A percentile compares a stretch with the other conserved stretches of the same genome.
phyloP scores from a whole-genome alignment of 805 yeast genomes.

The Ogataea trehaloabstinens region DNA sequence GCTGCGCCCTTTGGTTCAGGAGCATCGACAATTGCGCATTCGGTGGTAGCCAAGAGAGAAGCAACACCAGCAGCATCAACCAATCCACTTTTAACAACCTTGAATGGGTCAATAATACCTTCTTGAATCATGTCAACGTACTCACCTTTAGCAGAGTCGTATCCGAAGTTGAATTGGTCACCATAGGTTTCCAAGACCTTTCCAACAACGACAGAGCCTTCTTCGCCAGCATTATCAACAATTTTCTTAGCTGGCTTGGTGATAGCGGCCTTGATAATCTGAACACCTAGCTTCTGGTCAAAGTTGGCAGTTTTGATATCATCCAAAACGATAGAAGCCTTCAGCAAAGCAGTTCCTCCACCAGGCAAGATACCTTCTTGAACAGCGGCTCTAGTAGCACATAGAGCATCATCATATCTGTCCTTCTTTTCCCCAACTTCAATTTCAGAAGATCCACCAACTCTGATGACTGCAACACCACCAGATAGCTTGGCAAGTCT shows the following conservation, averaged over 20 bases:
- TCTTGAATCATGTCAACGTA: constrained; percentile 94
- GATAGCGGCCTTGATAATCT: constrained; percentile 88
- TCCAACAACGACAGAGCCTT: constrained; percentile 95
- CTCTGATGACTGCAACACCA: constrained; percentile 97
- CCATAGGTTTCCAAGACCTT: constrained; percentile 64
- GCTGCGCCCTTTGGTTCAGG: constrained; percentile 71
- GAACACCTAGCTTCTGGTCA: constrained; percentile 95
- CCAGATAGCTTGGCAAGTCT: constrained; percentile 95
- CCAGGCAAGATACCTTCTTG: constrained; percentile 99
- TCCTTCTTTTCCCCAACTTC: constrained; percentile 99
- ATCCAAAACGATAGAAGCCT: constrained; percentile 80
- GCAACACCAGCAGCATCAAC: constrained; percentile 98
- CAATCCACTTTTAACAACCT: constrained; percentile 93
- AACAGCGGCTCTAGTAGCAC: constrained; percentile 98
- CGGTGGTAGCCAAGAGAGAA: constrained; percentile 94
- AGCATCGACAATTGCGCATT: constrained; percentile 96
- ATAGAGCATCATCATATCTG: constrained; percentile 96
- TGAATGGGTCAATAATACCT: constrained; percentile 98
- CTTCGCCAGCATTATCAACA: constrained; percentile 95
- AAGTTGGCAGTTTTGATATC: constrained; percentile 77
- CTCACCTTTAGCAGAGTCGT: constrained; percentile 88
- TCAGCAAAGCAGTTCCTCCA: constrained; percentile 97
- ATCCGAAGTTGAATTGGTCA: constrained; percentile 82
- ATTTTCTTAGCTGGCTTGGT: constrained; percentile 94
- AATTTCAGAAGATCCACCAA: constrained; percentile 95